phyloP scores from a whole-genome alignment of 1,139 yeast species.

The Candida sojae region DNA sequence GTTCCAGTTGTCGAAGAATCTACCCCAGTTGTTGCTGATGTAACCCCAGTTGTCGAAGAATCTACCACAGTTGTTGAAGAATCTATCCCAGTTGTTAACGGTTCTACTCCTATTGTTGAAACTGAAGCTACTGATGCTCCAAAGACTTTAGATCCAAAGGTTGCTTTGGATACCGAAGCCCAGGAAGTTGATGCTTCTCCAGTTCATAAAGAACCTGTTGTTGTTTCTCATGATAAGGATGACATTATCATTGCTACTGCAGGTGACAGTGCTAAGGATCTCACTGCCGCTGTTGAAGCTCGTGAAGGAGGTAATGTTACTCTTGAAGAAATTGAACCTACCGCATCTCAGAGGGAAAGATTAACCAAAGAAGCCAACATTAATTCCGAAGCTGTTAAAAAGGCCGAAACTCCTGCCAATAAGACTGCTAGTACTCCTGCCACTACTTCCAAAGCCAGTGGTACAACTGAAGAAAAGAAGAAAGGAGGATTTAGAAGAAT shows the following conservation, averaged over 20 bases:
- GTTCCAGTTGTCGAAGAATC: slow-evolving; percentile 9
- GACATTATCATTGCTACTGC: slow-evolving; percentile 46
- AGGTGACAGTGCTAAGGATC: slow-evolving; percentile 29
- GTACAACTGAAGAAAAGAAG: slow-evolving; percentile 17
- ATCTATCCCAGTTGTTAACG: slow-evolving; percentile 1
- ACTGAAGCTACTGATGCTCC: slow-evolving; percentile 13
- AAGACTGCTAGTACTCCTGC: slow-evolving; percentile 10
- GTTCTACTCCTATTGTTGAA: slow-evolving; percentile 4
- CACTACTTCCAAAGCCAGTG: slow-evolving; percentile 3
- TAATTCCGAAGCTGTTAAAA: slow-evolving; percentile 13
- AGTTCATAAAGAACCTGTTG: slow-evolving; percentile 15
- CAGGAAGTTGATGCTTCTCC: slow-evolving; percentile 31
- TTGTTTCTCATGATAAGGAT: slow-evolving; percentile 17
- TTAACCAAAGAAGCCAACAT: slow-evolving; percentile 36
- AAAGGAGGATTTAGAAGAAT: slow-evolving; percentile 17
- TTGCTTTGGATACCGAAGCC: slow-evolving; percentile 20
- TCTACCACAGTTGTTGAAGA: slow-evolving; percentile 4
- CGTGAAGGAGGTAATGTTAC: slow-evolving; percentile 40
- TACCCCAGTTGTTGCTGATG: slow-evolving; percentile 7
- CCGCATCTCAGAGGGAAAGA: slow-evolving; percentile 37
- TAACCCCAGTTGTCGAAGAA: slow-evolving; percentile 5
- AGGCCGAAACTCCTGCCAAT: slow-evolving; percentile 9
- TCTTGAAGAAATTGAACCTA: slow-evolving; percentile 47
- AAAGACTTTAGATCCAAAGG: slow-evolving; percentile 35
- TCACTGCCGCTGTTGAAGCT: slow-evolving; percentile 40